Evolutionary conservation across 1,284 basidiomycete species (phyloP).

Genomic region (Tylopilus sp.): DNA sequence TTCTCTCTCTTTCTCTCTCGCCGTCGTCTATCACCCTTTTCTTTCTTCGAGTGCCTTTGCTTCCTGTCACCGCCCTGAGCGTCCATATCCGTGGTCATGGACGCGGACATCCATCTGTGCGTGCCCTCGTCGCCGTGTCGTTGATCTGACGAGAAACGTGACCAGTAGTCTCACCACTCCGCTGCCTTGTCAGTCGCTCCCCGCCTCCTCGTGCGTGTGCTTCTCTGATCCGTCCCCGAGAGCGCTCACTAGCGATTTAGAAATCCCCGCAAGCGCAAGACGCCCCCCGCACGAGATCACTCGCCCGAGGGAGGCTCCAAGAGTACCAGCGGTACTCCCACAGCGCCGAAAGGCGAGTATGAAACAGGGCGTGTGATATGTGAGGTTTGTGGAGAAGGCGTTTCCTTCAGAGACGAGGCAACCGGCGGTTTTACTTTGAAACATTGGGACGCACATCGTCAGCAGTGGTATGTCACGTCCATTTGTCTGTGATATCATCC

Average conservation of each 20-base stretch:
- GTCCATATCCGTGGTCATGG: slow-evolving; percentile 21
- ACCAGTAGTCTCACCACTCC: slow-evolving; percentile 14
- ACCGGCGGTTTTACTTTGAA: slow-evolving; percentile 60
- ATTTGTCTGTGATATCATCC: slow-evolving; percentile 1
- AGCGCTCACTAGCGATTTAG: slow-evolving; percentile 16
- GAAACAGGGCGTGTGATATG: slow-evolving; percentile 61
- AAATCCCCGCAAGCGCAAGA: slow-evolving; percentile 43
- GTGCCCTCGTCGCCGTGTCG: slow-evolving; percentile 6
- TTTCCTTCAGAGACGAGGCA: slow-evolving; percentile 61
- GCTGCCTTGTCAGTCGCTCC: slow-evolving; percentile 15
- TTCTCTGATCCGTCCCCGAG: slow-evolving; percentile 20
- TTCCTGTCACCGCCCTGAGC: slow-evolving; percentile 3
- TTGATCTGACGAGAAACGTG: slow-evolving; percentile 20
- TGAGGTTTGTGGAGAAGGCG: slow-evolving; percentile 52
- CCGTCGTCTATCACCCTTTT: slow-evolving; percentile 5
- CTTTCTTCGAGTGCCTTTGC: not conserved
- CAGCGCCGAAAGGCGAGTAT: slow-evolving; percentile 42
- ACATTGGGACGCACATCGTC: slow-evolving; percentile 65
- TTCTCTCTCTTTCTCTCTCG: slow-evolving; percentile 16
- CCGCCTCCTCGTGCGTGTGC: slow-evolving; percentile 21
- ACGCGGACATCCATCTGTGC: slow-evolving; percentile 19
- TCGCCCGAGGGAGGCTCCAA: slow-evolving; percentile 20
- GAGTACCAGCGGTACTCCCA: slow-evolving; percentile 14
- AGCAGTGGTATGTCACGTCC: slow-evolving; percentile 47
- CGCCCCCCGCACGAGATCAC: slow-evolving; percentile 28